A percentile compares a stretch with the other conserved stretches of the same genome.
These are phyloP conservation scores for Spathaspora sp. DNA, from an alignment of 1,139 yeast species.

Conservation along the genomic window DNA sequence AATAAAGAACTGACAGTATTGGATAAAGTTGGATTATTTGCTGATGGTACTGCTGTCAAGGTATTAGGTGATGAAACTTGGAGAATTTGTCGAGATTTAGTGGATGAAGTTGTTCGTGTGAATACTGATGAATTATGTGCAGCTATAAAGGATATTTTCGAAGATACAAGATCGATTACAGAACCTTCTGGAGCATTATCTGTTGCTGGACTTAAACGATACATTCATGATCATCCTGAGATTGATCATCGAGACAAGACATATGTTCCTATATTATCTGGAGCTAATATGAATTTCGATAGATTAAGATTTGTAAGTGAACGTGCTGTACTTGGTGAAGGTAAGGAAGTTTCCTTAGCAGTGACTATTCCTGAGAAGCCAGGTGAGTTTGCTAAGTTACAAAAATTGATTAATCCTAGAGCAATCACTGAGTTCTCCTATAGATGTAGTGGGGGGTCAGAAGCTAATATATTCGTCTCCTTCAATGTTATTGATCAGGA, in stretches of 20 bases:
- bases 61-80: slow-evolving; percentile 89
- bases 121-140: slow-evolving; percentile 96
- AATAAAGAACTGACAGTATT: slow-evolving; percentile 55
- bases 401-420: slow-evolving; percentile 77
- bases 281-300: slow-evolving; percentile 98
- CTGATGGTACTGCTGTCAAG: slow-evolving; percentile 99
- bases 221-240: slow-evolving; percentile 63
- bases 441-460: slow-evolving; percentile 56
- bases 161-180: slow-evolving; percentile 89
- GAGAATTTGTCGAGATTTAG: slow-evolving; percentile 71
- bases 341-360: slow-evolving; percentile 88
- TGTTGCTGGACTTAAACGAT: slow-evolving; percentile 91
- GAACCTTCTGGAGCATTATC: slow-evolving; percentile 98
- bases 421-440: slow-evolving; percentile 92
- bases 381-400: slow-evolving; percentile 81
- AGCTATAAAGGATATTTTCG: slow-evolving; percentile 93
- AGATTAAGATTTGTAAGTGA: slow-evolving; percentile 95
- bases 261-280: slow-evolving; percentile 85
- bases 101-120: slow-evolving; percentile 86
- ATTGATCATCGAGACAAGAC: slow-evolving; percentile 70
- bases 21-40: slow-evolving; percentile 86
- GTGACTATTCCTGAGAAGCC: slow-evolving; percentile 90
- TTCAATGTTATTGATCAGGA: slow-evolving; percentile 78
- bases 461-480: slow-evolving; percentile 83
- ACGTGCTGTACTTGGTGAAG: slow-evolving; percentile 97